These are phyloP conservation scores for Rauvolfia tetraphylla DNA, from an alignment of 257 asterid species.

Conservation along the genomic window DNA sequence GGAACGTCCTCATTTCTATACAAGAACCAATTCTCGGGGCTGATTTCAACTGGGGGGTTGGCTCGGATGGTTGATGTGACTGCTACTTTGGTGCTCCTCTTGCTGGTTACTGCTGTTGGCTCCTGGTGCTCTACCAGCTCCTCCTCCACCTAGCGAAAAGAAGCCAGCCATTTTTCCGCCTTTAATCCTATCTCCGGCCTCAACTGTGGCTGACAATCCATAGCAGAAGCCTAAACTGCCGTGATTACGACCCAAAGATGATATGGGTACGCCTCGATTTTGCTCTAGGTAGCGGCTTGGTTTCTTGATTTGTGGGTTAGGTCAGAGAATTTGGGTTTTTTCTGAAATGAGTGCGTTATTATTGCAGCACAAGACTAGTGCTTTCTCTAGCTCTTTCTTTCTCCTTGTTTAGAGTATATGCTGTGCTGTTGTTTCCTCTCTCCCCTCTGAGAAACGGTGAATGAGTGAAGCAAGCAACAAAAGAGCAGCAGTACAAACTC, in stretches of 20 bases:
- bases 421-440: too few relatives aligned
- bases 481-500: neutral
- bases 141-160: slow-evolving; percentile 72
- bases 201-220: slow-evolving; percentile 50
- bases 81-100: slow-evolving; percentile 20
- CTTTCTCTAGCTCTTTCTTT: neutral
- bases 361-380: neutral
- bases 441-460: neutral
- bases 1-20: slow-evolving; percentile 49
- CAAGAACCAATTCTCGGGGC: slow-evolving; percentile 72
- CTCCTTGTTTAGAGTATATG: neutral
- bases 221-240: slow-evolving; percentile 41
- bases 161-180: slow-evolving; percentile 65
- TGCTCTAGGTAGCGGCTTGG: slow-evolving; percentile 15
- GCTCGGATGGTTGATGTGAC: neutral
- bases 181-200: slow-evolving; percentile 22
- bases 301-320: slow-evolving; percentile 36
- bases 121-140: slow-evolving; percentile 9
- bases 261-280: slow-evolving; percentile 28
- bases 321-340: slow-evolving; percentile 16
- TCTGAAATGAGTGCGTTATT: slow-evolving; percentile 4
- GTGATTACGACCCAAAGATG: slow-evolving; percentile 35
- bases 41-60: slow-evolving; percentile 30
- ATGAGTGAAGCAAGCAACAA: slow-evolving; percentile 4
- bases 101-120: slow-evolving; percentile 29